Evolutionary conservation across 106 monocot genomes (phyloP), one percentile per base, ranked within the genome.

Genomic region (Posidonia australis): DNA sequence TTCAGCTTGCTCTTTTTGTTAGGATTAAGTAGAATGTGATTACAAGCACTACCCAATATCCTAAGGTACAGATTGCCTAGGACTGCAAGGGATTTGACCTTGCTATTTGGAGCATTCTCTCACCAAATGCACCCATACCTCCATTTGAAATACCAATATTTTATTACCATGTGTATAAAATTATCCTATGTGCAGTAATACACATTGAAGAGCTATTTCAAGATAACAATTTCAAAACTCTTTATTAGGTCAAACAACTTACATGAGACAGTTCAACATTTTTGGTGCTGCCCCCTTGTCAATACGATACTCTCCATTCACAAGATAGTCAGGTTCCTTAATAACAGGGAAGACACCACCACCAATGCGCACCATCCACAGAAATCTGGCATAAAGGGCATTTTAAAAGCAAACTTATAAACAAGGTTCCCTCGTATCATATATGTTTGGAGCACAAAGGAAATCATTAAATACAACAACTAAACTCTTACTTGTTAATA

Each of bases 181-280:
- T 36, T 36, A 36, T 36, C 36, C 36, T 36, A 36, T 36, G 7
- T 36, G 7, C 5, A 36, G 36, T 7, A 4, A 36, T n/a, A n/a
- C n/a, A n/a, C n/a, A 36, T 7, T 36, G 5, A 36, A 36, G 36
- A 36, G 7, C n/a, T 36, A 36, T 2, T 36, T 36, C 36, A 36
- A 36, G 36, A 36, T 36, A 36, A 7, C 36, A 36, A 36, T 7
- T 4, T n/a, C n/a, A n/a, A n/a, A n/a, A n/a, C n/a, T 7, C 36
- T 66, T 17, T 27, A 10, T 30, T 29, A 27, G 5, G 24, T 30
- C 53, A 23, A 28, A 64, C 5, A 20, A 65, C 73, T 73, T 58
- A 75, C 74, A 75, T 75, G 48, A 75, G 67, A 51, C 74, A 75
- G 41, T 75, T 75, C 67, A 75, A 49, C 74, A 75, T 75, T 61